These are phyloP conservation scores for Xylariaceae sp. DNA, from an alignment of 2,329 filamentous ascomycete species.

Conservation along the genomic window DNA sequence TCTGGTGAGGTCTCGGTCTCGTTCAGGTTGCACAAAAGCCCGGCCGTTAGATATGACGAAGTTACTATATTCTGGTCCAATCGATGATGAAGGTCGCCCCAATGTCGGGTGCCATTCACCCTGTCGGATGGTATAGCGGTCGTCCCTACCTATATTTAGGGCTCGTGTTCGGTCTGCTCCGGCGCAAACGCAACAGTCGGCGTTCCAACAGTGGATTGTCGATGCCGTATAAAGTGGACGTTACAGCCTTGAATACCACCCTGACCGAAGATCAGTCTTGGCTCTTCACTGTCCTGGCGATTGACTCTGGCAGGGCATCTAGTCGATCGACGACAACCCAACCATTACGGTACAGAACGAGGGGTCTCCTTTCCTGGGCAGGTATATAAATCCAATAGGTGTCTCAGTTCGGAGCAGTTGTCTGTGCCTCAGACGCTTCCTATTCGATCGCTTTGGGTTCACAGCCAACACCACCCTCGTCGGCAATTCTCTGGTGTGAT, in stretches of 20 bases:
- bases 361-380: too few relatives aligned
- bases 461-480: not conserved
- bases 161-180: not conserved
- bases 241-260: too few relatives aligned
- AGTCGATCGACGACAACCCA: too few relatives aligned
- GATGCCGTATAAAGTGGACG: too few relatives aligned
- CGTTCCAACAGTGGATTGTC: too few relatives aligned
- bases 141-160: constrained; percentile 1
- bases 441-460: not conserved
- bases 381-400: not conserved
- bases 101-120: constrained; percentile 3
- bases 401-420: not conserved
- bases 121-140: not conserved
- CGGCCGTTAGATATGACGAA: not conserved
- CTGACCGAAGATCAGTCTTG: too few relatives aligned
- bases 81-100: not conserved
- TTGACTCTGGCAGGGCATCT: too few relatives aligned
- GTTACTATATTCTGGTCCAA: constrained; percentile 1
- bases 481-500: not conserved
- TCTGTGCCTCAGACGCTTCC: not conserved
- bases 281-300: too few relatives aligned
- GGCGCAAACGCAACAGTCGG: constrained; percentile 2
- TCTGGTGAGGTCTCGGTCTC: too few relatives aligned
- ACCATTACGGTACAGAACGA: too few relatives aligned
- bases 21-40: too few relatives aligned